These are phyloP conservation scores for Pyropia yezoensis DNA, from an alignment of 23 red algal species.

Conservation along the genomic window DNA sequence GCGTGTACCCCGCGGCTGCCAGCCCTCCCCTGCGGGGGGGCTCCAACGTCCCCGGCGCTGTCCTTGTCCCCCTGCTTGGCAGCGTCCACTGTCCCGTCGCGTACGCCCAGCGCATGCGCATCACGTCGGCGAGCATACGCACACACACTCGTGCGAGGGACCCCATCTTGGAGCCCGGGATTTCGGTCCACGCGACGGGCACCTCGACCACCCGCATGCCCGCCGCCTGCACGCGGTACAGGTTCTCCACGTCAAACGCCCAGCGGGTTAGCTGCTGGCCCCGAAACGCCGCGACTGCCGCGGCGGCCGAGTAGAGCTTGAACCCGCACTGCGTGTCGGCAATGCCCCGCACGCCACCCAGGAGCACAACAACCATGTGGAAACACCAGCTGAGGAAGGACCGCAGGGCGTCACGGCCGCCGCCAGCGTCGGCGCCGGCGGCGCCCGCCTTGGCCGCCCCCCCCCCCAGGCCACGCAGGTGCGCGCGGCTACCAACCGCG, in stretches of 20 bases:
- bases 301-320: conserved; percentile 74
- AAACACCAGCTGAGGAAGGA: conserved; percentile 67
- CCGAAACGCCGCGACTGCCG: conserved; percentile 47
- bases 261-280: conserved; percentile 66
- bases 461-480: conserved; percentile 5
- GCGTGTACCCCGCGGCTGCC: too few species aligned
- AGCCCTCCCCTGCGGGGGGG: too few species aligned
- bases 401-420: conserved; percentile 4
- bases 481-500: conserved; percentile 52
- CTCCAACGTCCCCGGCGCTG: too few species aligned
- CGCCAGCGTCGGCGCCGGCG: too few species aligned
- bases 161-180: conserved; percentile 73
- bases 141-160: conserved; percentile 59
- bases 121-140: conserved; percentile 79
- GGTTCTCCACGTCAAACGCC: conserved; percentile 97
- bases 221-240: conserved; percentile 67
- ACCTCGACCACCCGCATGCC: conserved; percentile 67
- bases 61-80: too few species aligned
- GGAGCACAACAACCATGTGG: conserved; percentile 38
- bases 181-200: conserved; percentile 80
- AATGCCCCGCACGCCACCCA: conserved; percentile 73
- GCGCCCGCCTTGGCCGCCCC: too few species aligned
- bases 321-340: conserved; percentile 97
- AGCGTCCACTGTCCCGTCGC: conserved; percentile 60
- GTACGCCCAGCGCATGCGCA: conserved; percentile 69